Evolutionary conservation across 768 basidiomycete species (phyloP).

Genomic region (Trichaptum fuscoviolaceum): DNA sequence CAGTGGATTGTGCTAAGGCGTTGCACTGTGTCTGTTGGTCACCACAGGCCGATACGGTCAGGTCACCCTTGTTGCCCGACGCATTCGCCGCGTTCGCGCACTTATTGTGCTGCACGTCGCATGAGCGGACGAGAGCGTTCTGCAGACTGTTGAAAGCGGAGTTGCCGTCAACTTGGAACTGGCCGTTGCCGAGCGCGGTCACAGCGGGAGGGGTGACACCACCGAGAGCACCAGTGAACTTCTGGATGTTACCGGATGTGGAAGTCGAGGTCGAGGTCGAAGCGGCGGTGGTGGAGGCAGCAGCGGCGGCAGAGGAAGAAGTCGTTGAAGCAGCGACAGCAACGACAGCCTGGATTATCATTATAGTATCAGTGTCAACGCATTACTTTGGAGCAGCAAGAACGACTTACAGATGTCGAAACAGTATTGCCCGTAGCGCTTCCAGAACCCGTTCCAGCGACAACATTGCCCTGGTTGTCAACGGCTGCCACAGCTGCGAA

Average conservation of each 20-base stretch:
- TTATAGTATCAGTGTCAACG: background rate
- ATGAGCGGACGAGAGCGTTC: constrained; percentile 45
- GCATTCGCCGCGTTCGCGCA: constrained; percentile 54
- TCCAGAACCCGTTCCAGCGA: constrained; percentile 24
- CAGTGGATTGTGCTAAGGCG: constrained; percentile 13
- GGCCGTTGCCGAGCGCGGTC: constrained; percentile 32
- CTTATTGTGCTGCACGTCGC: constrained; percentile 54
- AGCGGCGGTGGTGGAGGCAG: constrained; percentile 12
- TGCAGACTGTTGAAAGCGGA: constrained; percentile 38
- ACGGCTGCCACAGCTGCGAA: constrained; percentile 40
- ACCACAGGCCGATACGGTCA: constrained; percentile 44
- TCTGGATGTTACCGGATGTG: constrained; percentile 37
- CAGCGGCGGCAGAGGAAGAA: constrained; percentile 14
- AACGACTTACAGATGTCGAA: constrained; percentile 7
- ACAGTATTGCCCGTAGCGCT: constrained; percentile 12
- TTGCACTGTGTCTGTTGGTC: constrained; percentile 39
- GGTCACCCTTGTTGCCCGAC: constrained; percentile 39
- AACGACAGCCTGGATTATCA: background rate
- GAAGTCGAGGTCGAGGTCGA: constrained; percentile 9
- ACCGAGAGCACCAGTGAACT: constrained; percentile 44
- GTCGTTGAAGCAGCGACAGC: constrained; percentile 13
- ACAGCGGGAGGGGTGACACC: constrained; percentile 44
- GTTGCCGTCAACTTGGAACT: constrained; percentile 47
- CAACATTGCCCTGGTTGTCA: constrained; percentile 39
- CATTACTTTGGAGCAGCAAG: background rate